A percentile compares a stretch with the other conserved stretches of the same genome.
These are phyloP conservation scores for Rauvolfia tetraphylla DNA, from an alignment of 257 asterid genomes.

Conservation along the genomic window DNA sequence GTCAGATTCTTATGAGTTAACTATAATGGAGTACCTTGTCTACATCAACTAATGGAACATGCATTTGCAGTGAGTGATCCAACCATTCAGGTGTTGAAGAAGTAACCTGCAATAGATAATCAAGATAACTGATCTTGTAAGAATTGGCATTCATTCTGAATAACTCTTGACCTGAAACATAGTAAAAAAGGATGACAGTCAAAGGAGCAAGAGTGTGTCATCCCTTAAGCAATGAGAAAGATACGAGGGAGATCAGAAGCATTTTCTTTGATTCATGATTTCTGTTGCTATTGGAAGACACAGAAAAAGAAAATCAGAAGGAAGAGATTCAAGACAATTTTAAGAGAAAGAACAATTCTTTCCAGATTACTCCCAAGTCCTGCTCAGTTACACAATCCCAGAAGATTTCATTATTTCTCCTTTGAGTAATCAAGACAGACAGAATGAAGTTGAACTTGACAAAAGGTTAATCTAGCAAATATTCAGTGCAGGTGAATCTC, in stretches of 20 bases:
- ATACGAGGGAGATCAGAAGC: too few species aligned
- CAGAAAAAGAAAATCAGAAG: neutral
- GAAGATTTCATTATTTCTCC: neutral
- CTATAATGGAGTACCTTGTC: constrained; percentile 64
- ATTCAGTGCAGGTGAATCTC: neutral
- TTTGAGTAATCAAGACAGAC: neutral
- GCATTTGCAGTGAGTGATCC: constrained; percentile 70
- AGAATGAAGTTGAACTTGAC: neutral
- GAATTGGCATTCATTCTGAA: neutral
- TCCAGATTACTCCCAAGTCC: neutral
- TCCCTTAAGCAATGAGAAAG: neutral
- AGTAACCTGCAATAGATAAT: constrained; percentile 53
- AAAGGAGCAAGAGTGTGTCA: neutral
- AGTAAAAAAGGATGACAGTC: constrained; percentile 13
- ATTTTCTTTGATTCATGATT: neutral
- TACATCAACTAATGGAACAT: constrained; percentile 86
- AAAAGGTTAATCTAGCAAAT: neutral
- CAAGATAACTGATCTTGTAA: constrained; percentile 4
- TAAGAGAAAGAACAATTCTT: neutral
- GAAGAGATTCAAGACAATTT: neutral
- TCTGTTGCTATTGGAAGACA: neutral
- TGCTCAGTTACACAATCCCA: neutral
- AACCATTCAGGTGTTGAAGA: constrained; percentile 74
- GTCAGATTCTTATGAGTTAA: constrained; percentile 3
- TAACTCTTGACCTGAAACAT: neutral